Base-by-base conservation (phyloP, 2,329 filamentous ascomycete genomes). In the Hypoxylon sp. region DNA sequence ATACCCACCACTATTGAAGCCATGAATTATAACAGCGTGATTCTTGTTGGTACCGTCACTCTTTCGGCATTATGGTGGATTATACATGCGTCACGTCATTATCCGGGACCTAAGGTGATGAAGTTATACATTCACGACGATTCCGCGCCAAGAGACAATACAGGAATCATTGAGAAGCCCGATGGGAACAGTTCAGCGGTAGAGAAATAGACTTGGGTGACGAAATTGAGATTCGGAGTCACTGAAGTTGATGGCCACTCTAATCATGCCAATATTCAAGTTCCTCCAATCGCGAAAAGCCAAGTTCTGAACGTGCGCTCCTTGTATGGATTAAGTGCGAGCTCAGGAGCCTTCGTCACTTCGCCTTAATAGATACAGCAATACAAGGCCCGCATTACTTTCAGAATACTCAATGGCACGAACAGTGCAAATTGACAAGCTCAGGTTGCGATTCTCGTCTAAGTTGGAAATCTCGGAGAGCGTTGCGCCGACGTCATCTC, bases 1-100 rank as follows among this genome's bases (percentile, higher is more conserved):
- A 67, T 84, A n/a, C 83, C 83, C 1, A 80, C 80, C 1, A 80
- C 78, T 0, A 74, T 74, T n/a, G 76, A 79, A 22, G 70, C 76
- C 1, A 86, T 86, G 84, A 86, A 85, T 70, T 86, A 84, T 74
- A 88, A 86, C 74, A 85, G 82, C 66, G 86, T 87, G 3, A 86
- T 87, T 61, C 75, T 88, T 22, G 82, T 82, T 17, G 84, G 86
- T 22, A 79, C 83, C 48, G 70, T 87, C n/a, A 70, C 78, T 0
- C 63, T 87, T 4, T 85, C 85, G 0, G 77, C 77, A 0, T 63
- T 83, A 3, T 87, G 85, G 85, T 88, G 86, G 85, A 63, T 84
- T 5, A 56, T 83, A 1, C 82, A 87, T 63, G 85, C 83, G 2
- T 72, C 75, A 19, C 76, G 76, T 44, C 80, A 86, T 65, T 88